These are phyloP conservation scores for Blastobotrys proliferans DNA, from an alignment of 1,139 yeast species.

Conservation along the genomic window DNA sequence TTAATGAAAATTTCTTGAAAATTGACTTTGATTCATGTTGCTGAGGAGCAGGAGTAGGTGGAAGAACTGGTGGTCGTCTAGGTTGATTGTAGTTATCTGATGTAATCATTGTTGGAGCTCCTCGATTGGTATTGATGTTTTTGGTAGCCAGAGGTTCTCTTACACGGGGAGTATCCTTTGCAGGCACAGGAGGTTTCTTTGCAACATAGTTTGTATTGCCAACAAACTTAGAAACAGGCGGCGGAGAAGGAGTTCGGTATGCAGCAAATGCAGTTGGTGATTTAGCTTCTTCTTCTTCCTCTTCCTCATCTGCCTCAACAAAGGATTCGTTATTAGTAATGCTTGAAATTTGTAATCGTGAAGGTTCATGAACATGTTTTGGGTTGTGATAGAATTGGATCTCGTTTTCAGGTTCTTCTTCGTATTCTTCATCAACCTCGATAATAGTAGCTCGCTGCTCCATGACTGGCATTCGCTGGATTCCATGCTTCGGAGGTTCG, in stretches of 20 bases:
- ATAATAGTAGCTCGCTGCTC: neutral
- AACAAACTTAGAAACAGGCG: slow-evolving; percentile 2
- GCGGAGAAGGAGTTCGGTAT: slow-evolving; percentile 9
- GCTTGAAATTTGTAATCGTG: slow-evolving; percentile 27
- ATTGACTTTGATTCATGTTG: slow-evolving; percentile 2
- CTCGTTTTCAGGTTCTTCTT: neutral
- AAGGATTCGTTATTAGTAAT: slow-evolving; percentile 30
- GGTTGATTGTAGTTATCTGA: no score
- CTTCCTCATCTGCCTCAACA: slow-evolving; percentile 13
- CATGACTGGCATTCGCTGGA: neutral
- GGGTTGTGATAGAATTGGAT: no score
- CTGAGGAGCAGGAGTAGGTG: slow-evolving; percentile 7
- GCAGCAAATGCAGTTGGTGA: slow-evolving; percentile 3
- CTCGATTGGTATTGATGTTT: neutral
- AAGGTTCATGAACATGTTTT: slow-evolving; percentile 5
- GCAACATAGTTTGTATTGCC: neutral
- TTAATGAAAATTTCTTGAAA: slow-evolving; percentile 6
- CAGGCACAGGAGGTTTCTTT: slow-evolving; percentile 13
- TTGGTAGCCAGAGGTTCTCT: slow-evolving; percentile 1
- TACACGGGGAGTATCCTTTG: neutral
- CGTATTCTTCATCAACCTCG: slow-evolving; percentile 4
- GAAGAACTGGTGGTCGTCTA: slow-evolving; percentile 17
- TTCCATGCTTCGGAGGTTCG: slow-evolving; percentile 3
- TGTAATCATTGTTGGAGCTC: neutral
- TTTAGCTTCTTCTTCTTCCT: neutral